Conservation (phyloP, 2,329 filamentous ascomycete genomes). For the Diaporthe destruens region DNA sequence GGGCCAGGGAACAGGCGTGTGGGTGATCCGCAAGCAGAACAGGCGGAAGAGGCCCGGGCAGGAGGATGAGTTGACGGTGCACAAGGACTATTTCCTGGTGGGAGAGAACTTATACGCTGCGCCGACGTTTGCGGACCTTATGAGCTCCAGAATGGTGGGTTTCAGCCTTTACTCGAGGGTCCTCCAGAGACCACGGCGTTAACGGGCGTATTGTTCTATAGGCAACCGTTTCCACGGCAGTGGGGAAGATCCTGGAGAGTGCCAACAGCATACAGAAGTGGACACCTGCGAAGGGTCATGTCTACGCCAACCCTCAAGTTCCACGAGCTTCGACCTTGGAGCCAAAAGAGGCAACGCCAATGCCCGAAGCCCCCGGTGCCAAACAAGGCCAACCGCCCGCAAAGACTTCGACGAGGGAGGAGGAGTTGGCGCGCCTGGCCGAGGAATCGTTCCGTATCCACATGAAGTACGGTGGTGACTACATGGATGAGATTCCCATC, state of each 20-base stretch:
- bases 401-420: conserved; percentile 55
- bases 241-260: conserved; percentile 65
- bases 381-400: conserved; percentile 46
- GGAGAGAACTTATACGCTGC: conserved; percentile 77
- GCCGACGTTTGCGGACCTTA: conserved; percentile 69
- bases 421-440: conserved; percentile 60
- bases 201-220: conserved; percentile 44
- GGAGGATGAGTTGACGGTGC: conserved; percentile 71
- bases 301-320: conserved; percentile 59
- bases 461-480: conserved; percentile 71
- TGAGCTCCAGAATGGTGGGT: conserved; percentile 70
- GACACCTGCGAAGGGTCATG: conserved; percentile 66
- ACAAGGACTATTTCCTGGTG: conserved; percentile 73
- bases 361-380: conserved; percentile 54
- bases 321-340: conserved; percentile 51
- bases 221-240: conserved; percentile 67
- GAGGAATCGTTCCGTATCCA: conserved; percentile 71
- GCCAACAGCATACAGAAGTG: conserved; percentile 65
- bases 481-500: conserved; percentile 77
- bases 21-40: conserved; percentile 78
- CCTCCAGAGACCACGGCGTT: conserved; percentile 14
- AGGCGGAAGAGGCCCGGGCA: conserved; percentile 67
- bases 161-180: background rate
- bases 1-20: conserved; percentile 73
- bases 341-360: conserved; percentile 62